Evolutionary conservation across 2,329 filamentous ascomycete species (phyloP), one percentile per base, ranked within the genome.

Genomic region (Ophiocordyceps polyrhachis-furcata): DNA sequence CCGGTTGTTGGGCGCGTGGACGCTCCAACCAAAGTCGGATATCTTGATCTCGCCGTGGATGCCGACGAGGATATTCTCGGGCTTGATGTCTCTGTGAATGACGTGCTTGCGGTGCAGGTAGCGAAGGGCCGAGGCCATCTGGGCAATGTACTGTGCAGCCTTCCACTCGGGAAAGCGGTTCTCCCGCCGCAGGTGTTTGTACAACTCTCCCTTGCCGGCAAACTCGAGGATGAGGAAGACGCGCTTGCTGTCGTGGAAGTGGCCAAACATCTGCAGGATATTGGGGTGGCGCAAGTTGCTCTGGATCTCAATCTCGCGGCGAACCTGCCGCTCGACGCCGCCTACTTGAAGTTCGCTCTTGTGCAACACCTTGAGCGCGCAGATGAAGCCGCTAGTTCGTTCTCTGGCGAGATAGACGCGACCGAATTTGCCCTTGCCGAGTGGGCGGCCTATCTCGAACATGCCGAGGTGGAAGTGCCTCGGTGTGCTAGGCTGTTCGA

Each of bases 31-130:
- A 57, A 96, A 98, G 62, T 98, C 91, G 5, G 86, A 93, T 57
- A 98, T 88, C 65, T 98, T 98, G 67, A 98, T 88, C 69, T 98
- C 91, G 52, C 88, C 91, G 58, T 96, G 89, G 48, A 96, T 87
- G 14, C 89, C 89, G 0, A 62, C 52, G 6, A 62, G 50, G 19
- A 62, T 59, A 37, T 62, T 61, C 47, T 59, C 57, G 3, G 58
- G 57, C 54, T 61, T 60, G 44, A 58, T 58, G 37, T 55, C 54
- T n/a, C 57, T 53, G 43, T 59, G 58, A 6, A 58, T 59, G 15
- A 61, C 51, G 29, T 58, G 50, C 48, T 59, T 59, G 8, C 54
- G 46, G 49, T 59, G 57, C 31, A 60, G 50, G 38, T 59, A 57
- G 2, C 42, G 45, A 44, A 60, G 45, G 0, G 57, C 54, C 9